phyloP scores from a whole-genome alignment of 306 rosid species.

The Dalbergia cochinchinensis region DNA sequence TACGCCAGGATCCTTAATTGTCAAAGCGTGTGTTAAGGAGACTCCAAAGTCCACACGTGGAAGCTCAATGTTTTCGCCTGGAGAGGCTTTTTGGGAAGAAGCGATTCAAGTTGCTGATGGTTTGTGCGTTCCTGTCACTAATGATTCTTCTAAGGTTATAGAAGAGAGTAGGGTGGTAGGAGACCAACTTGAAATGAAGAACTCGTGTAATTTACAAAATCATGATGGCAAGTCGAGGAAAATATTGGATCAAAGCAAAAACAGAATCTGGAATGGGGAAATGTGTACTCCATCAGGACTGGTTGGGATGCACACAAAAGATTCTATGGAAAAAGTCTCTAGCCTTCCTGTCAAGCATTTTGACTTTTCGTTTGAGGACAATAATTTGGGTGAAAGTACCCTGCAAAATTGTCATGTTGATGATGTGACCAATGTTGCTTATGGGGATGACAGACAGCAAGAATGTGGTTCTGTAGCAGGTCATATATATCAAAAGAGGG shows the following conservation, averaged over 20 bases:
- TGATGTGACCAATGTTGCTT: conserved; percentile 44
- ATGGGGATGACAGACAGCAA: conserved; percentile 48
- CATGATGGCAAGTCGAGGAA: conserved; percentile 62
- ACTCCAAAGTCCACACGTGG: conserved; percentile 83
- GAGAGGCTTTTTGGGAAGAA: conserved; percentile 95
- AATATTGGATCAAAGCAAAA: conserved; percentile 57
- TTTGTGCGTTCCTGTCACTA: conserved; percentile 59
- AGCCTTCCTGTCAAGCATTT: conserved; percentile 87
- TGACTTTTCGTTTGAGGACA: conserved; percentile 84
- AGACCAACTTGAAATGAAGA: conserved; percentile 51
- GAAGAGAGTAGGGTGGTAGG: conserved; percentile 54
- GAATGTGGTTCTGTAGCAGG: conserved; percentile 52
- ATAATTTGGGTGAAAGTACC: conserved; percentile 59
- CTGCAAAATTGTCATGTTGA: conserved; percentile 42
- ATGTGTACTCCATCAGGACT: conserved; percentile 48
- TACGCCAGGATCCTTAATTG: conserved; percentile 79
- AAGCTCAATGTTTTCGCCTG: conserved; percentile 90
- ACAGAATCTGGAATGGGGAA: conserved; percentile 46
- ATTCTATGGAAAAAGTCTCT: conserved; percentile 62
- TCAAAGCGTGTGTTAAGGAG: conserved; percentile 54
- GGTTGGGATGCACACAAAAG: conserved; percentile 54
- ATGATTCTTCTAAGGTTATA: conserved; percentile 51
- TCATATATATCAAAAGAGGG: conserved; percentile 51
- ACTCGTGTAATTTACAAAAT: conserved; percentile 59
- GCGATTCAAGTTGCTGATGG: conserved; percentile 94